Evolutionary conservation across 148 eudicot genomes (phyloP).

Genomic region (Diospyros lotus): DNA sequence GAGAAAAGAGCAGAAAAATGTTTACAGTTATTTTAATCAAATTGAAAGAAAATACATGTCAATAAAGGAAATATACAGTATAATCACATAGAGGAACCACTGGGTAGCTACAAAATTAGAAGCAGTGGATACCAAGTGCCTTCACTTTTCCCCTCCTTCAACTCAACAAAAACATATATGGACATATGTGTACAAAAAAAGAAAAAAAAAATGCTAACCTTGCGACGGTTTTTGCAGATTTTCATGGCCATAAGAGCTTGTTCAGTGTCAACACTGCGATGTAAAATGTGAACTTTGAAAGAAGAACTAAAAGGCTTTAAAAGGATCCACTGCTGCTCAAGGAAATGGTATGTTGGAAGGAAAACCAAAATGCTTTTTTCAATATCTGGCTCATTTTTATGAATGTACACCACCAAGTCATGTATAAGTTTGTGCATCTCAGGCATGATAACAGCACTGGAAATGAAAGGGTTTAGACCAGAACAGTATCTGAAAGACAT

Average conservation of each 20-base stretch:
- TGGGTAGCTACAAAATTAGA: not conserved
- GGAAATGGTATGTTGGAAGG: conserved; percentile 79
- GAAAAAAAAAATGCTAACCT: conserved; percentile 38
- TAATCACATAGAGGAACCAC: not conserved
- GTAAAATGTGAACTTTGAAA: conserved; percentile 86
- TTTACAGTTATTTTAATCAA: not conserved
- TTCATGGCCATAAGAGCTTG: conserved; percentile 87
- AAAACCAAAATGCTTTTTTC: conserved; percentile 87
- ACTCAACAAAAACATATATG: not conserved
- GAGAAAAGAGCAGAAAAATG: not conserved
- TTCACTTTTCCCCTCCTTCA: not conserved
- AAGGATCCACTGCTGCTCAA: conserved; percentile 82
- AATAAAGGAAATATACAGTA: not conserved
- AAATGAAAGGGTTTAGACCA: conserved; percentile 50
- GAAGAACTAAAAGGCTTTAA: conserved; percentile 49
- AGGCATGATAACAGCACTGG: conserved; percentile 54
- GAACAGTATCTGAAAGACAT: conserved; percentile 60
- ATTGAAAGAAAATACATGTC: not conserved
- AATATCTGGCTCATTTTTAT: conserved; percentile 76
- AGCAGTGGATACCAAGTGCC: not conserved
- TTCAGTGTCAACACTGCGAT: conserved; percentile 80
- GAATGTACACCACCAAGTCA: conserved; percentile 66
- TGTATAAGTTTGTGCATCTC: conserved; percentile 71
- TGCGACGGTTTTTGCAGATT: conserved; percentile 79
- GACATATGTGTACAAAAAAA: not conserved